Conservation (phyloP, 108 stramenopile species). For the Nitzschia inconspicua region DNA sequence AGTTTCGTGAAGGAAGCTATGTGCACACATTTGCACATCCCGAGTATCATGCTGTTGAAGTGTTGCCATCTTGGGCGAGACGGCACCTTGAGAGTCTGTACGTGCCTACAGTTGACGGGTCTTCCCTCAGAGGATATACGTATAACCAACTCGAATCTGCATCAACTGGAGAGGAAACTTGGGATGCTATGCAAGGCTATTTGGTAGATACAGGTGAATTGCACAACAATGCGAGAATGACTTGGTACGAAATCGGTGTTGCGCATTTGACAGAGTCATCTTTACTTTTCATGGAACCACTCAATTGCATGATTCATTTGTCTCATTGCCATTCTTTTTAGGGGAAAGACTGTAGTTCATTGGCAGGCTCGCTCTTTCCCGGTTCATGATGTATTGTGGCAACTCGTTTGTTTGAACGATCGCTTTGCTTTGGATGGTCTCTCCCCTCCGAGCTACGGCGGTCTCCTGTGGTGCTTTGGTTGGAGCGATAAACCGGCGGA, state of each 20-base stretch:
- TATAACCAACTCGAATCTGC: conserved; percentile 17
- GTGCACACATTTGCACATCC: conserved; percentile 43
- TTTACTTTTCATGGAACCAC: no score
- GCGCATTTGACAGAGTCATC: no score
- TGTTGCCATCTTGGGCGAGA: conserved; percentile 42
- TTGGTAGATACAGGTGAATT: conserved; percentile 65
- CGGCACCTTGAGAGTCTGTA: not conserved
- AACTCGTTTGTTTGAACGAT: conserved; percentile 58
- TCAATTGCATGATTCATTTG: not conserved
- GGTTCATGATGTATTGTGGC: conserved; percentile 22
- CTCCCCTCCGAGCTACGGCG: conserved; percentile 70
- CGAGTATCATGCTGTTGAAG: conserved; percentile 25
- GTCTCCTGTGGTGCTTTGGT: conserved; percentile 76
- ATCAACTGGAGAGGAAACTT: conserved; percentile 34
- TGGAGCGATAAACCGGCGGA: conserved; percentile 59
- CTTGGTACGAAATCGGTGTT: conserved; percentile 59
- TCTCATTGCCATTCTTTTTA: not conserved
- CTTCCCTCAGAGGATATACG: not conserved
- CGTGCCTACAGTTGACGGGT: not conserved
- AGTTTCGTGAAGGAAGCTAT: conserved; percentile 68
- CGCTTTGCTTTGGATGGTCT: conserved; percentile 74
- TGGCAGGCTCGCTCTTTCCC: conserved; percentile 27
- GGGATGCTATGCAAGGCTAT: conserved; percentile 75
- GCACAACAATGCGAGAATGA: conserved; percentile 84
- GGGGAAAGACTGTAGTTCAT: conserved; percentile 57